These are phyloP conservation scores for Trichoderma gamsii DNA, from an alignment of 495 filamentous ascomycete genomes.

Conservation along the genomic window DNA sequence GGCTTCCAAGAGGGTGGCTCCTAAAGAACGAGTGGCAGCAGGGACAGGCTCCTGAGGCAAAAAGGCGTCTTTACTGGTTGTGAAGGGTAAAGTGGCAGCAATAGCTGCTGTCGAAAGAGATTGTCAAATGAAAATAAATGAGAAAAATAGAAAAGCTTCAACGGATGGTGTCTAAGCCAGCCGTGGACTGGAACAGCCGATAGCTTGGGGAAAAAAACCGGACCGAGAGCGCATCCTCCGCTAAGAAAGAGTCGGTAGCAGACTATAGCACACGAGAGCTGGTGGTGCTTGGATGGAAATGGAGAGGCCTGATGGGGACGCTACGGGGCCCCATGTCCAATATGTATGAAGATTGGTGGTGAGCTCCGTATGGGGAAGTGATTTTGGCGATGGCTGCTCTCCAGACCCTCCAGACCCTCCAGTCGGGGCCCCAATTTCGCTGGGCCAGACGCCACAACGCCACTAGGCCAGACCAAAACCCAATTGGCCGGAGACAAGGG, in stretches of 20 bases:
- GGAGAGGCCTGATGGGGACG: conserved; percentile 9
- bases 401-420: not conserved
- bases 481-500: conserved; percentile 10
- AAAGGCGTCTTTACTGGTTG: not conserved
- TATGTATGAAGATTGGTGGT: not conserved
- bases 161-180: not conserved
- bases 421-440: conserved; percentile 8
- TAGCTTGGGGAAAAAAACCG: conserved; percentile 13
- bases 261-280: not conserved
- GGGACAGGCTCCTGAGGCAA: not conserved
- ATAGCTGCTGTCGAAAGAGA: not conserved
- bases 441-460: conserved; percentile 9
- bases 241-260: not conserved
- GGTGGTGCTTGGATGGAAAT: not conserved
- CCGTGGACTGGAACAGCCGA: conserved; percentile 2
- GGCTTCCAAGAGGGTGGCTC: not conserved
- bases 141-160: not conserved
- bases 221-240: conserved; percentile 11
- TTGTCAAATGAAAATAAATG: not conserved
- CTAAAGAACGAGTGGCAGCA: not conserved
- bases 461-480: not conserved
- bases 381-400: not conserved
- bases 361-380: conserved; percentile 3
- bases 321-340: conserved; percentile 1
- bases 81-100: not conserved